These are phyloP conservation scores for Bertia moriformis DNA, from an alignment of 2,329 filamentous ascomycete genomes.

Conservation along the genomic window DNA sequence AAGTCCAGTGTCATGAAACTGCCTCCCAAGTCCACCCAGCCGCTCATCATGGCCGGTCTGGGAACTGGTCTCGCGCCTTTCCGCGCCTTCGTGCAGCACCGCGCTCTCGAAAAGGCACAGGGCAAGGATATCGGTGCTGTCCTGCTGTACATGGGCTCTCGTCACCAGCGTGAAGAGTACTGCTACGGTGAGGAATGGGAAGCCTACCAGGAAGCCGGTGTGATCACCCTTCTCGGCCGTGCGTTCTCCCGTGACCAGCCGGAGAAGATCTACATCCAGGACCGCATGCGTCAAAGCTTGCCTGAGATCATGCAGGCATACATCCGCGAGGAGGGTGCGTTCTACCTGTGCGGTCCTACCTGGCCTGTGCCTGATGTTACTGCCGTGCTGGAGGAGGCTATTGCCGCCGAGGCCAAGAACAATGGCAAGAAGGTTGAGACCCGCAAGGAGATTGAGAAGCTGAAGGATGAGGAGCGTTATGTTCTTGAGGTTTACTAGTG, in stretches of 20 bases:
- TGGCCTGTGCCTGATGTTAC: slow-evolving; percentile 98
- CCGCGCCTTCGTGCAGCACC: slow-evolving; percentile 96
- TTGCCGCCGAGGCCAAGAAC: slow-evolving; percentile 57
- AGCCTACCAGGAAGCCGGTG: slow-evolving; percentile 85
- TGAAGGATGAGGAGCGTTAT: slow-evolving; percentile 90
- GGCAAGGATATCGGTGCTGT: slow-evolving; percentile 89
- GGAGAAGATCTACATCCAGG: slow-evolving; percentile 98
- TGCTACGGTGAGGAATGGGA: slow-evolving; percentile 99
- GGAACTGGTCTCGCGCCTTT: slow-evolving; percentile 97
- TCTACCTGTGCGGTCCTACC: slow-evolving; percentile 94
- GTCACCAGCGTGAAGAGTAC: slow-evolving; percentile 96
- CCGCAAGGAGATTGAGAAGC: slow-evolving; percentile 81
- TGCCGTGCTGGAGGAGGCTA: slow-evolving; percentile 82
- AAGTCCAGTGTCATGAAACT: slow-evolving; percentile 99
- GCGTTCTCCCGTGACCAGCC: slow-evolving; percentile 95
- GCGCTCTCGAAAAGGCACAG: slow-evolving; percentile 93
- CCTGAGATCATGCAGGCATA: slow-evolving; percentile 74
- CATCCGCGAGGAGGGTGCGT: slow-evolving; percentile 72
- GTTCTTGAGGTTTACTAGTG: slow-evolving; percentile 87
- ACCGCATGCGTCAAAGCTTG: slow-evolving; percentile 84
- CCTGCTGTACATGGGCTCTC: slow-evolving; percentile 88
- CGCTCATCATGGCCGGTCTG: slow-evolving; percentile 97
- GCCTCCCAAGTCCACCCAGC: slow-evolving; percentile 71
- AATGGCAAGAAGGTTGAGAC: slow-evolving; percentile 69
- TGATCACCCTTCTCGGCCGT: slow-evolving; percentile 83